A percentile compares a stretch with the other conserved stretches of the same genome.
These are phyloP conservation scores for Cutaneotrichosporon daszewskae DNA, from an alignment of 1,284 basidiomycete genomes.

Conservation along the genomic window DNA sequence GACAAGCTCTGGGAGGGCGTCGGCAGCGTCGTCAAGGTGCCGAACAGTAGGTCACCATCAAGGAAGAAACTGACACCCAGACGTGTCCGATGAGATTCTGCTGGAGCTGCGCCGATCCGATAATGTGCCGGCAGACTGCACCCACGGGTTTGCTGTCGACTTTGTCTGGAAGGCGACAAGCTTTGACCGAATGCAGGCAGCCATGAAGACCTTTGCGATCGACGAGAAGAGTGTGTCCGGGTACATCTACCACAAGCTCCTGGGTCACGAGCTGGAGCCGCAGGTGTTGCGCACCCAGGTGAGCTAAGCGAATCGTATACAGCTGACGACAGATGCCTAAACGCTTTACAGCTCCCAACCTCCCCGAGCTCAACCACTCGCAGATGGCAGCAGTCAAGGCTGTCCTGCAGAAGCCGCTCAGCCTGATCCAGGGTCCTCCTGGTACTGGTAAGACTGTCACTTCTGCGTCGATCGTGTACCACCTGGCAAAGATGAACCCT, in stretches of 20 bases:
- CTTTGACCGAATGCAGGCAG: constrained; percentile 97
- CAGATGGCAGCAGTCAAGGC: constrained; percentile 99
- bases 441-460: constrained; percentile 99
- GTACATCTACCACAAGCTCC: constrained; percentile 97
- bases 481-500: constrained; percentile 98
- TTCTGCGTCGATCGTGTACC: constrained; percentile 98
- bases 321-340: constrained; percentile 65
- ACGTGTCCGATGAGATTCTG: constrained; percentile 95
- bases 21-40: constrained; percentile 97
- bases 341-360: constrained; percentile 86
- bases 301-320: no score
- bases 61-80: constrained; percentile 48
- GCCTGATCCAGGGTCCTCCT: constrained; percentile 95
- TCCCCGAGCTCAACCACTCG: constrained; percentile 97
- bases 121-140: constrained; percentile 90
- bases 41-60: constrained; percentile 72
- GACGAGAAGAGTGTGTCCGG: constrained; percentile 99
- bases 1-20: constrained; percentile 77
- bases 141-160: constrained; percentile 90
- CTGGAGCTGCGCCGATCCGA: constrained; percentile 86
- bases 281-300: constrained; percentile 65
- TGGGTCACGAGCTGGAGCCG: constrained; percentile 91
- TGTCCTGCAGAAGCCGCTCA: constrained; percentile 96
- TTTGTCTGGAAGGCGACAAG: constrained; percentile 99
- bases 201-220: constrained; percentile 98